These are phyloP conservation scores for Boechera stricta DNA, from an alignment of 345 rosid species.

Conservation along the genomic window DNA sequence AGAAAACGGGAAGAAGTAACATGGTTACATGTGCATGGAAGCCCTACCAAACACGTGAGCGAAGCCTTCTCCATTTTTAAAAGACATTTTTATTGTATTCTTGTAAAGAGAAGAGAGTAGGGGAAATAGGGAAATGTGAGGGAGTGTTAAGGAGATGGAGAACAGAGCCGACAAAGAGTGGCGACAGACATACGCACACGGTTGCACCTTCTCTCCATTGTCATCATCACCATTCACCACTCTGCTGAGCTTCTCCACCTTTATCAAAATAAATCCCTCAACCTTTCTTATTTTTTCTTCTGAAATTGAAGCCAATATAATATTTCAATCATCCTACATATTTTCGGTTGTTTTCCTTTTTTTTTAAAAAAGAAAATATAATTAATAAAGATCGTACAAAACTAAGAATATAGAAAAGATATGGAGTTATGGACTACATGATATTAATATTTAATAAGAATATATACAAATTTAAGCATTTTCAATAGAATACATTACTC, in stretches of 20 bases:
- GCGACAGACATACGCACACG: constrained; percentile 45
- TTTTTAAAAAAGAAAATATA: neutral
- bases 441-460: neutral
- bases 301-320: neutral
- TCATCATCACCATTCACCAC: constrained; percentile 36
- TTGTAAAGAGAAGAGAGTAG: neutral
- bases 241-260: neutral
- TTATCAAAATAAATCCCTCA: neutral
- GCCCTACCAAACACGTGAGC: constrained; percentile 41
- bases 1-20: constrained; percentile 34
- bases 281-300: neutral
- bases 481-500: neutral
- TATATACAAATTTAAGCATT: neutral
- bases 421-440: neutral
- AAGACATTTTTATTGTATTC: neutral
- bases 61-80: constrained; percentile 29
- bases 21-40: constrained; percentile 43
- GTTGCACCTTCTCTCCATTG: constrained; percentile 31
- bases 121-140: constrained; percentile 35
- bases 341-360: neutral
- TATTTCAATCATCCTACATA: neutral
- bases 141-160: constrained; percentile 9
- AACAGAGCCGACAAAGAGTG: constrained; percentile 44
- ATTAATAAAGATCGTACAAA: neutral
- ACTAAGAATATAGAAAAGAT: neutral